Percentiles rank a stretch among this genome's conserved stretches.
These are phyloP conservation scores for Yamadazyma pseudoaaseri DNA, from an alignment of 1,139 yeast genomes.

Conservation along the genomic window DNA sequence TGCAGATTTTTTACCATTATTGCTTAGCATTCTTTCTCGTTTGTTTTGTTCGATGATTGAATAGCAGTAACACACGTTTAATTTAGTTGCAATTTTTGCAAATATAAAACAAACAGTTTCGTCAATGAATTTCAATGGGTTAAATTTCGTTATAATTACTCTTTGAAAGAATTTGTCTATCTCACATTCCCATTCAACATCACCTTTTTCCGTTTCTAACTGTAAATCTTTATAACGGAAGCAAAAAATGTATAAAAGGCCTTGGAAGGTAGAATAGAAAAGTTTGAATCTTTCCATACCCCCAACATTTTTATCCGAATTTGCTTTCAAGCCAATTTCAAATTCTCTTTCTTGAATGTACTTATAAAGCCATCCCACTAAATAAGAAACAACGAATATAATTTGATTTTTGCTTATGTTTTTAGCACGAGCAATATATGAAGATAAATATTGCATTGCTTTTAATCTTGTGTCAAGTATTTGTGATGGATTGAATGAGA, in stretches of 20 bases:
- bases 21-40: constrained; percentile 51
- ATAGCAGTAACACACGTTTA: constrained; percentile 89
- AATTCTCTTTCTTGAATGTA: constrained; percentile 80
- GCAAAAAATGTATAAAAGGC: constrained; percentile 86
- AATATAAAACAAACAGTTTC: constrained; percentile 92
- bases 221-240: constrained; percentile 71
- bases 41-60: constrained; percentile 91
- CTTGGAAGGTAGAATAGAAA: constrained; percentile 92
- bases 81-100: constrained; percentile 88
- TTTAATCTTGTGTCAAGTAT: constrained; percentile 75
- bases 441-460: constrained; percentile 88
- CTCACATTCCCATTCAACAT: constrained; percentile 73
- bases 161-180: constrained; percentile 86
- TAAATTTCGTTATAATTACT: constrained; percentile 81
- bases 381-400: constrained; percentile 72
- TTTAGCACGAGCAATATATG: constrained; percentile 87
- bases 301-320: constrained; percentile 28
- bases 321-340: constrained; percentile 57
- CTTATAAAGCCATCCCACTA: constrained; percentile 79
- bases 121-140: constrained; percentile 90
- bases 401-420: constrained; percentile 69
- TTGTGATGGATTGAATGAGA: constrained; percentile 69
- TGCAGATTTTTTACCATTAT: constrained; percentile 3
- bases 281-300: constrained; percentile 81
- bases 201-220: constrained; percentile 18